Percentiles rank a stretch among this genome's conserved stretches.
phyloP scores from a whole-genome alignment of 2,329 filamentous ascomycete genomes.

The Venturia oleaginea region DNA sequence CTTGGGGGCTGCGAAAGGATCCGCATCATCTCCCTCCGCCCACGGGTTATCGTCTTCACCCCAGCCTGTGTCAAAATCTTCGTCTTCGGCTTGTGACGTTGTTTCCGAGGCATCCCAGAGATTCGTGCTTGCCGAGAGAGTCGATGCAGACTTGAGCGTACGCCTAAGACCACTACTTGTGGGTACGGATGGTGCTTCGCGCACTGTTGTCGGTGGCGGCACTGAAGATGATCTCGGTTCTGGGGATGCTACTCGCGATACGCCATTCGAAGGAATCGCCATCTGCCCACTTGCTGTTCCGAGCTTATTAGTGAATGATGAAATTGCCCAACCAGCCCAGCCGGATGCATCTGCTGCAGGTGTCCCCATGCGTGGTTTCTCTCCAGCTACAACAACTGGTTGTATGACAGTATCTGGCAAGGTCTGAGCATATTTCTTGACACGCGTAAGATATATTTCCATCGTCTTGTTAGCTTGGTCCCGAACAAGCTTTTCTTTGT shows the following conservation, averaged over 20 bases:
- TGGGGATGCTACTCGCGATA: constrained; percentile 40
- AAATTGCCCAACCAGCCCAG: constrained; percentile 97
- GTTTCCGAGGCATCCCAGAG: constrained; percentile 23
- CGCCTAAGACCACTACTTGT: constrained; percentile 18
- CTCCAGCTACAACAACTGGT: constrained; percentile 35
- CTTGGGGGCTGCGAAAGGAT: constrained; percentile 39
- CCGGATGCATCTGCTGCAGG: constrained; percentile 47
- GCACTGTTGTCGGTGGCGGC: constrained; percentile 36
- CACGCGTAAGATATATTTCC: constrained; percentile 73
- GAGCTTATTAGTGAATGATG: constrained; percentile 93
- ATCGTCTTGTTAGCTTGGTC: constrained; percentile 87
- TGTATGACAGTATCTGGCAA: constrained; percentile 78
- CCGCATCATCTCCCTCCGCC: constrained; percentile 50
- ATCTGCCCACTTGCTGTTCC: constrained; percentile 81
- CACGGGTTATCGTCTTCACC: constrained; percentile 61
- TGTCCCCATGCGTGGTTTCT: constrained; percentile 67
- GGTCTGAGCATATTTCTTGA: constrained; percentile 65
- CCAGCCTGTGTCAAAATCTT: constrained; percentile 66
- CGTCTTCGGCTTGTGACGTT: constrained; percentile 37
- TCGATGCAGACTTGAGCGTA: constrained; percentile 12
- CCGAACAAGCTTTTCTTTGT: constrained; percentile 90
- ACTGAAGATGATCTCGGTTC: constrained; percentile 40
- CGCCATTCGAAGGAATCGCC: constrained; percentile 39
- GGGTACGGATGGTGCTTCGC: constrained; percentile 31
- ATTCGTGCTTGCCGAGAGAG: constrained; percentile 16